Percentiles rank a stretch among this genome's conserved stretches.
Conservation (phyloP, 768 basidiomycete species). For the Amanita pallidorosea region DNA sequence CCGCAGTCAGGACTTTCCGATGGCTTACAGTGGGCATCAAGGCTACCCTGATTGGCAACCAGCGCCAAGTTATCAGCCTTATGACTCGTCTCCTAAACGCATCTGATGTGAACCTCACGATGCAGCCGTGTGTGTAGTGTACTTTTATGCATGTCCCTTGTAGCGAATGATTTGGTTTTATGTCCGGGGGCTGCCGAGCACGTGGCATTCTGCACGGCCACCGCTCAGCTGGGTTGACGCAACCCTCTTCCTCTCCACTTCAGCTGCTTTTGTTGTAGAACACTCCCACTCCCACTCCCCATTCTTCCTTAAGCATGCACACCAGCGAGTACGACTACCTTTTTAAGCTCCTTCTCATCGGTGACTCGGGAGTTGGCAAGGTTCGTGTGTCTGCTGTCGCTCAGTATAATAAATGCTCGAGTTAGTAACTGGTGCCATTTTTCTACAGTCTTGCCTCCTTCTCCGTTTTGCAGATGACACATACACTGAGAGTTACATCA, state of each 20-base stretch:
- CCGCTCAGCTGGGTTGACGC: slow-evolving; percentile 26
- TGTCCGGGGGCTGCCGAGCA: slow-evolving; percentile 14
- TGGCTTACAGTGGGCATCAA: slow-evolving; percentile 20
- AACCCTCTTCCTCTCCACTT: slow-evolving; percentile 19
- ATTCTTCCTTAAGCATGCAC: slow-evolving; percentile 47
- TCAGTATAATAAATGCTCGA: slow-evolving; percentile 5
- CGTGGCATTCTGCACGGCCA: slow-evolving; percentile 17
- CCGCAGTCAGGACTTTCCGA: slow-evolving; percentile 15
- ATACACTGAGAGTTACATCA: slow-evolving; percentile 96
- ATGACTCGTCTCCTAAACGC: neutral
- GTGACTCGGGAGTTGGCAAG: slow-evolving; percentile 94
- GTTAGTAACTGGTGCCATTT: slow-evolving; percentile 2
- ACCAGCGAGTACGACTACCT: slow-evolving; percentile 94
- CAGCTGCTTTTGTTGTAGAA: slow-evolving; percentile 19
- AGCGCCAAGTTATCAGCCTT: slow-evolving; percentile 25
- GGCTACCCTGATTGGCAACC: slow-evolving; percentile 16
- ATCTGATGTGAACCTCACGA: neutral
- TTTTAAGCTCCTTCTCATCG: slow-evolving; percentile 92
- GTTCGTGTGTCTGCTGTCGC: slow-evolving; percentile 25
- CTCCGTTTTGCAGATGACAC: slow-evolving; percentile 94
- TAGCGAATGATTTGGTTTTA: neutral
- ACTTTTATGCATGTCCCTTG: neutral
- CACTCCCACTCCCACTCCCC: slow-evolving; percentile 14
- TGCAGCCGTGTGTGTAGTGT: neutral
- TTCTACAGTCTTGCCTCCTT: slow-evolving; percentile 71